These are phyloP conservation scores for Microsporum canis DNA, from an alignment of 2,329 filamentous ascomycete genomes.

Conservation along the genomic window DNA sequence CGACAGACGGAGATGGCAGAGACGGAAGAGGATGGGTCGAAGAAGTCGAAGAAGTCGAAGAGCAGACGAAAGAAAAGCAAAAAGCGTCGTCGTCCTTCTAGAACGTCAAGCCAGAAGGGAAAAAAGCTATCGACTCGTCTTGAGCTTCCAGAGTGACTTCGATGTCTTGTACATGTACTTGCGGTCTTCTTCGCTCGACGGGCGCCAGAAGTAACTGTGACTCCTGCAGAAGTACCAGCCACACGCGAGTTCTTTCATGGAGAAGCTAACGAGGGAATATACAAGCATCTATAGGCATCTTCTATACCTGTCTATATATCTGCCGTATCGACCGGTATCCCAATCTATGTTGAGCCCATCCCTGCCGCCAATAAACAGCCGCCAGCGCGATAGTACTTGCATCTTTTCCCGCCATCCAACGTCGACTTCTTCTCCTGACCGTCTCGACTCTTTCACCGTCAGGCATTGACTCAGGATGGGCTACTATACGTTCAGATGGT, in stretches of 20 bases:
- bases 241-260: not conserved
- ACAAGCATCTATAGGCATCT: too few relatives aligned
- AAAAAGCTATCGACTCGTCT: not conserved
- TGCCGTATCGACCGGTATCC: too few relatives aligned
- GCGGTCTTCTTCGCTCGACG: not conserved
- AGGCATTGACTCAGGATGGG: not conserved
- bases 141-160: not conserved
- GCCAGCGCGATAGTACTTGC: too few relatives aligned
- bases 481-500: slow-evolving; percentile 4
- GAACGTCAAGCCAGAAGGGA: not conserved
- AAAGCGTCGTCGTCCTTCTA: not conserved
- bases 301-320: not conserved
- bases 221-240: not conserved
- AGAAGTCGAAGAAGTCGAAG: too few relatives aligned
- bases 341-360: too few relatives aligned
- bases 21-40: too few relatives aligned
- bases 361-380: not conserved
- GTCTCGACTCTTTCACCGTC: not conserved
- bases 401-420: not conserved
- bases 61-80: not conserved
- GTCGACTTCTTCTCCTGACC: not conserved
- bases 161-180: not conserved
- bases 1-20: too few relatives aligned
- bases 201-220: not conserved
- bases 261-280: not conserved